These are phyloP conservation scores for Penicillium odoratum DNA, from an alignment of 495 filamentous ascomycete genomes.

Conservation along the genomic window DNA sequence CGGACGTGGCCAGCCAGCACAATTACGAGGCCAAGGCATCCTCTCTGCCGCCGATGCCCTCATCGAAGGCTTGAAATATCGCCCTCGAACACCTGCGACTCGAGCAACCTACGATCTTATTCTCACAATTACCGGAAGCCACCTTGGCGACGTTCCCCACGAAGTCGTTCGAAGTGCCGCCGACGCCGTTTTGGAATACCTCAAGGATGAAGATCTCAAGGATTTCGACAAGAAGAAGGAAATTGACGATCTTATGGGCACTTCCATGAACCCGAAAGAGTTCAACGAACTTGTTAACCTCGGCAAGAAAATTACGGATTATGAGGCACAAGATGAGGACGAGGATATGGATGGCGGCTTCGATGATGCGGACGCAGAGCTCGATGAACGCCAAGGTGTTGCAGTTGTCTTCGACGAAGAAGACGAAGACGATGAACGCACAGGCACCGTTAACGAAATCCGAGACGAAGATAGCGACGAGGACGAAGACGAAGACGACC, in stretches of 20 bases:
- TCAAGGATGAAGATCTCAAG: constrained; percentile 95
- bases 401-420: constrained; percentile 96
- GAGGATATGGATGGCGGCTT: constrained; percentile 75
- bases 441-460: constrained; percentile 72
- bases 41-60: constrained; percentile 81
- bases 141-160: constrained; percentile 90
- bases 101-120: constrained; percentile 96
- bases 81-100: constrained; percentile 87
- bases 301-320: constrained; percentile 98
- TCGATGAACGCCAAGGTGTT: constrained; percentile 93
- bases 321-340: constrained; percentile 95
- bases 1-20: constrained; percentile 71
- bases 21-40: constrained; percentile 74
- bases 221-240: constrained; percentile 99
- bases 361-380: constrained; percentile 65
- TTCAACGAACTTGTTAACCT: constrained; percentile 97
- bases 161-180: constrained; percentile 93
- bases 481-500: constrained; percentile 53
- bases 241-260: constrained; percentile 87
- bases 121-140: constrained; percentile 80
- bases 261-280: constrained; percentile 78
- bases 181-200: constrained; percentile 83
- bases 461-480: constrained; percentile 82
- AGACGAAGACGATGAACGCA: constrained; percentile 84
- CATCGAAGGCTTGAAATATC: constrained; percentile 83